phyloP scores from a whole-genome alignment of 257 asterid genomes.

The Forsythia viridissima region DNA sequence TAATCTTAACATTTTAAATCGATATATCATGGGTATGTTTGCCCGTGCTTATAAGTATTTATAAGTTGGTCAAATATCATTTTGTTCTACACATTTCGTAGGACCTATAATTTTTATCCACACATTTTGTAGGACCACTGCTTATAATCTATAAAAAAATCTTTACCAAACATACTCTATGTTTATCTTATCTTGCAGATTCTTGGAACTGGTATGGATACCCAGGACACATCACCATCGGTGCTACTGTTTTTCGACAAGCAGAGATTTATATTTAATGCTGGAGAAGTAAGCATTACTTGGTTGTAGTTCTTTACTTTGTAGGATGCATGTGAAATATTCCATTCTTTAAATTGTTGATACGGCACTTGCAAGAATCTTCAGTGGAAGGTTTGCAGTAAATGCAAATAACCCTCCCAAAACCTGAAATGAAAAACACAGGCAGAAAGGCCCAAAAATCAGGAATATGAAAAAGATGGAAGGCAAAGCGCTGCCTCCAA shows the following conservation, averaged over 20 bases:
- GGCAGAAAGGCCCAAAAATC: background rate
- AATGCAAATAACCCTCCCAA: background rate
- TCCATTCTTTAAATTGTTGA: constrained; percentile 4
- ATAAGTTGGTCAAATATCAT: no score
- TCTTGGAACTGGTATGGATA: constrained; percentile 99
- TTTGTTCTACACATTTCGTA: no score
- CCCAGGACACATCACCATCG: constrained; percentile 95
- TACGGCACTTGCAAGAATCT: background rate
- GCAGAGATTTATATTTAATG: constrained; percentile 94
- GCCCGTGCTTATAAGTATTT: no score
- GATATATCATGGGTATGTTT: background rate
- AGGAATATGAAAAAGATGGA: background rate
- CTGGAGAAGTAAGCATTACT: constrained; percentile 83
- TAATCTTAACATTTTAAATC: background rate
- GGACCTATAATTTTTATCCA: no score
- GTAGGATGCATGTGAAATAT: background rate
- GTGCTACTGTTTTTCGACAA: constrained; percentile 93
- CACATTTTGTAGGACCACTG: no score
- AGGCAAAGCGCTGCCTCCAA: background rate
- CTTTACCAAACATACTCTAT: background rate
- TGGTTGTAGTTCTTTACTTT: constrained; percentile 3
- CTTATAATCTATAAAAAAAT: no score
- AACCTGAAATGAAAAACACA: background rate
- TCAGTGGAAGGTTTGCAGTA: background rate
- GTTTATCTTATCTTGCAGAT: constrained; percentile 57